phyloP scores from a whole-genome alignment of 345 rosid genomes.

The Arabis hirsuta region DNA sequence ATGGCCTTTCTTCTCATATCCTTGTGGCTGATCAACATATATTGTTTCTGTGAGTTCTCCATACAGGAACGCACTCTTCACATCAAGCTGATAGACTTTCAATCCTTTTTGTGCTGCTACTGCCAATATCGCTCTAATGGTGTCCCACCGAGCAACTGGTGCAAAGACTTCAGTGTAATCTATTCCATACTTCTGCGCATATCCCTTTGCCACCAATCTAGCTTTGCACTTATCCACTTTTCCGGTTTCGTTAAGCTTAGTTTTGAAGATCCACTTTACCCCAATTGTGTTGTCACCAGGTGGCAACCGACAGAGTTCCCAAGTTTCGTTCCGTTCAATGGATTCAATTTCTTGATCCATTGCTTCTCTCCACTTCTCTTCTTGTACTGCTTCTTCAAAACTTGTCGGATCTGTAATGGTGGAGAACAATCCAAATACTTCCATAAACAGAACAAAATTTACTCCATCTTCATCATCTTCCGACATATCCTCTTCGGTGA shows the following conservation, averaged over 20 bases:
- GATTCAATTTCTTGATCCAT: background rate
- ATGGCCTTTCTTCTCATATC: background rate
- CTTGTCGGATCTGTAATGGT: background rate
- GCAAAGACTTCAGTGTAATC: slow-evolving; percentile 13
- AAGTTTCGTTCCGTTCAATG: slow-evolving; percentile 1
- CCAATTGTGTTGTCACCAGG: background rate
- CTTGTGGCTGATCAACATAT: slow-evolving; percentile 20
- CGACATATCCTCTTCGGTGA: background rate
- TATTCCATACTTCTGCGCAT: background rate
- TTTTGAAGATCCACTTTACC: background rate
- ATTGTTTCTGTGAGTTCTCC: background rate
- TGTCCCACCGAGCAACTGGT: slow-evolving; percentile 7
- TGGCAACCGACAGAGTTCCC: background rate
- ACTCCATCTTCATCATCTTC: background rate
- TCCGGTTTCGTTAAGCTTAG: slow-evolving; percentile 17
- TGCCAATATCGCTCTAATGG: background rate
- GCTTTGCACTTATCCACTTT: slow-evolving; percentile 20
- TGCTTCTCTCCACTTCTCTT: background rate
- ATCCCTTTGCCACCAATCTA: background rate
- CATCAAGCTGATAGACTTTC: slow-evolving; percentile 6
- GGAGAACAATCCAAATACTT: background rate
- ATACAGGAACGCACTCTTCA: background rate
- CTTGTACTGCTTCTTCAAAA: background rate
- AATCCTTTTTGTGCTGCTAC: background rate
- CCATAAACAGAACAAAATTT: background rate